These are phyloP conservation scores for Ophiostoma triangulosporum DNA, from an alignment of 2,329 filamentous ascomycete species.

Conservation along the genomic window DNA sequence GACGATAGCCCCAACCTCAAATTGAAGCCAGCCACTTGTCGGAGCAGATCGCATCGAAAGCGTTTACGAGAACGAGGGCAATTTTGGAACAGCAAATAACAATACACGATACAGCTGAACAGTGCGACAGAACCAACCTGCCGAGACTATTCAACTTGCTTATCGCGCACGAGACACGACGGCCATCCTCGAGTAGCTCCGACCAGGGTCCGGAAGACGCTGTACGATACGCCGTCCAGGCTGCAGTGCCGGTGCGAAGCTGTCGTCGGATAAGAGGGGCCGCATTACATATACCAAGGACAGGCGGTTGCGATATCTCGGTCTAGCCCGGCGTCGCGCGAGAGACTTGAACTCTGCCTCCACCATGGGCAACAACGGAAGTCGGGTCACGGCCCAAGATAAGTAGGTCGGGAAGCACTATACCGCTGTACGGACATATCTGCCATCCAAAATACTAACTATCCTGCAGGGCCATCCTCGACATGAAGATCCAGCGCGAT, in stretches of 20 bases:
- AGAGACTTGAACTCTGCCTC: neutral
- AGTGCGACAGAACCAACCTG: too few species aligned
- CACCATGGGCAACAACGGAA: constrained; percentile 41
- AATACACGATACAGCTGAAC: too few species aligned
- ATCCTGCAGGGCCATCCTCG: constrained; percentile 71
- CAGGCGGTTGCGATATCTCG: neutral
- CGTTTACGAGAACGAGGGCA: too few species aligned
- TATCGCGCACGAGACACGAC: neutral
- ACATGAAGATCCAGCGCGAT: constrained; percentile 95
- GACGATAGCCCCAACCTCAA: neutral
- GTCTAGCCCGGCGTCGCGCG: neutral
- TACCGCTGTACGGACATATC: neutral
- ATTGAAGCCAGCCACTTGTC: neutral
- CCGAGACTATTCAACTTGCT: neutral
- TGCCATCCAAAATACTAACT: neutral
- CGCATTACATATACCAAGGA: neutral
- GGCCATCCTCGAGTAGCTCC: neutral
- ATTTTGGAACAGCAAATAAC: too few species aligned
- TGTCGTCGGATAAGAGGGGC: too few species aligned
- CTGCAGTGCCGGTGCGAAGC: too few species aligned
- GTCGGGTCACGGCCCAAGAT: constrained; percentile 60
- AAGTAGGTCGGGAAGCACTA: constrained; percentile 62
- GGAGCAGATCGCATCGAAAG: neutral
- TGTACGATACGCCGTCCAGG: neutral
- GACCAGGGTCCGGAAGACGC: neutral